Base-by-base conservation (phyloP, 371 early-diverging fungal genomes). In the Rhizopus delemar region DNA sequence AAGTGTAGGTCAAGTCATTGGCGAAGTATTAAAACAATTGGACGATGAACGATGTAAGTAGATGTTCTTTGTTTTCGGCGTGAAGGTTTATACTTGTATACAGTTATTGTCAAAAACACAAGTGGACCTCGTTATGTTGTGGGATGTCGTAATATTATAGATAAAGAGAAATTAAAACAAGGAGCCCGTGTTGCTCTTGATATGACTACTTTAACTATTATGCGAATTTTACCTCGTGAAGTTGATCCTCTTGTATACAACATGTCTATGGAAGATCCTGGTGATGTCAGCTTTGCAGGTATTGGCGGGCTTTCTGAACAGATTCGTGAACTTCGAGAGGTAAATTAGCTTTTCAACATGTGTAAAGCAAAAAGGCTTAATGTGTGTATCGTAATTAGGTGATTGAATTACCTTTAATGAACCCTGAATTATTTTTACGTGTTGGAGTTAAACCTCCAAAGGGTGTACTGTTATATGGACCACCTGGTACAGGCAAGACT, bases 91-190 rank as follows among this genome's bases (percentile, higher is more conserved):
- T 38, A 39, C 2, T 3, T 8, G 34, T 51, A 8, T 34, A 43
- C 62, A 94, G 95, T 95, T 74, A 99, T 99, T 70, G 99, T 99
- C 48, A 99, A 99, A 74, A 93, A 97, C 12, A 93, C 97, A 32
- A 93, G 90, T 59, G 99, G 99, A 5, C 99, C 99, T 34, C 89
- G 99, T 52, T 99, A 99, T 75, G 96, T 99, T 31, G 99, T 99
- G 13, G 99, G 99, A 8, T 98, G 99, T 70, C 88, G 99, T 32
- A 94, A 87, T 69, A 93, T 90, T 68, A 87, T 99, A 28, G 90
- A 92, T 64, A 98, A 97, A 76, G 88, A 90, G 54, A 92, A 93
- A 63, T 80, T 98, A 45, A 96, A 95, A 66, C 90, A 92, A 63
- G 98, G 99, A 11, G 88, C 95, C 50, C 92, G 99, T 48, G 99